A percentile compares a stretch with the other conserved stretches of the same genome.
Evolutionary conservation across 1,284 basidiomycete species (phyloP).

Genomic region (Vanrija humicola): DNA sequence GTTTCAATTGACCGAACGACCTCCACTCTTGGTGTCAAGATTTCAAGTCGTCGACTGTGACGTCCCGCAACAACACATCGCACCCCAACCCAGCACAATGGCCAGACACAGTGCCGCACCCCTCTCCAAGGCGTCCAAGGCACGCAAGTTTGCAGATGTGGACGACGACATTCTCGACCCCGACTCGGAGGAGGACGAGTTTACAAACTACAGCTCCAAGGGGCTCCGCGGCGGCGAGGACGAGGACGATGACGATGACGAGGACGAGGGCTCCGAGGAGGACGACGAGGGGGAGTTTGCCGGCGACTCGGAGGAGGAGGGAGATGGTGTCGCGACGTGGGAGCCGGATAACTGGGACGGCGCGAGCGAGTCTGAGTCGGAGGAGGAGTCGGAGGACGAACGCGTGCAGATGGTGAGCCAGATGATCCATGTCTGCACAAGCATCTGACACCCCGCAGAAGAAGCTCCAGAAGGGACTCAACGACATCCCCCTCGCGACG

Average conservation of each 20-base stretch:
- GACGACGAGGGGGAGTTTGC: slow-evolving; percentile 52
- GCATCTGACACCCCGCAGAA: slow-evolving; percentile 4
- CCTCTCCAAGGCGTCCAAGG: neutral
- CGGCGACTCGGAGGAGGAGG: slow-evolving; percentile 32
- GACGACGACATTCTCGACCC: slow-evolving; percentile 36
- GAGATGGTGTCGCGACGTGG: slow-evolving; percentile 36
- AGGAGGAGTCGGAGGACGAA: slow-evolving; percentile 10
- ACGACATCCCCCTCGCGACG: slow-evolving; percentile 45
- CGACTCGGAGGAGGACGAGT: slow-evolving; percentile 47
- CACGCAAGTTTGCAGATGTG: neutral
- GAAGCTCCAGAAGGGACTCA: slow-evolving; percentile 11
- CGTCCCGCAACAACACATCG: too few species aligned
- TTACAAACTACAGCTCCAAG: slow-evolving; percentile 15
- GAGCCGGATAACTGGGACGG: slow-evolving; percentile 45
- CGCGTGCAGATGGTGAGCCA: slow-evolving; percentile 22
- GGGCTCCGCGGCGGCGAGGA: slow-evolving; percentile 42
- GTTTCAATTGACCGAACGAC: too few species aligned
- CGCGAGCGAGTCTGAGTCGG: slow-evolving; percentile 22
- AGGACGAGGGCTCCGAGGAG: slow-evolving; percentile 49
- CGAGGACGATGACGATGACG: slow-evolving; percentile 50
- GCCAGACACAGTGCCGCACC: too few species aligned
- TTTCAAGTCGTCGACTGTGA: too few species aligned
- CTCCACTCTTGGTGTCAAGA: too few species aligned
- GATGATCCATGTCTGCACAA: neutral
- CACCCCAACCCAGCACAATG: too few species aligned